Conservation (phyloP, 1,139 yeast species). For the Pichiaceae sp. region DNA sequence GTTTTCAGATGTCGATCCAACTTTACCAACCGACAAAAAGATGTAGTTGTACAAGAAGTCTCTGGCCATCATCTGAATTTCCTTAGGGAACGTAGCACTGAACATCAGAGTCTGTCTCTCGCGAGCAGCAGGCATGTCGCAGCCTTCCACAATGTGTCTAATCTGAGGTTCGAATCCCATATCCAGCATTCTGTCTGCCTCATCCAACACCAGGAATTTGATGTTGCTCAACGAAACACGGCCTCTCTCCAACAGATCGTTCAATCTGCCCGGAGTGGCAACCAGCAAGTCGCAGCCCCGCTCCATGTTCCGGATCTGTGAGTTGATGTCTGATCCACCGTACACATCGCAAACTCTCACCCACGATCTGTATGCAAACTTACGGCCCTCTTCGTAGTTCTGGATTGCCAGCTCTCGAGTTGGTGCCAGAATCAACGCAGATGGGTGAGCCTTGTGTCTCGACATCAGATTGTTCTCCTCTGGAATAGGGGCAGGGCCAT, state of each 20-base stretch:
- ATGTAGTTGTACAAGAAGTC: constrained; percentile 94
- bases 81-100: constrained; percentile 98
- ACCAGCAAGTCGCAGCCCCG: constrained; percentile 93
- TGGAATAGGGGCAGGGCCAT: constrained; percentile 66
- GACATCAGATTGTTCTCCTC: constrained; percentile 50
- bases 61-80: constrained; percentile 93
- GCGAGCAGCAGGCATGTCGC: constrained; percentile 90
- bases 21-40: constrained; percentile 95
- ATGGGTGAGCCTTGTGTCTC: constrained; percentile 80
- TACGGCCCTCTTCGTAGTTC: constrained; percentile 91
- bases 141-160: constrained; percentile 94
- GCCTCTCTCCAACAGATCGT: constrained; percentile 93
- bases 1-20: constrained; percentile 96
- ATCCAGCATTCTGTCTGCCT: constrained; percentile 99
- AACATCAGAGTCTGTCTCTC: constrained; percentile 96
- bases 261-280: constrained; percentile 98
- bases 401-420: constrained; percentile 98
- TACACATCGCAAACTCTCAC: constrained; percentile 93
- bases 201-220: constrained; percentile 91
- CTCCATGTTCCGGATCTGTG: constrained; percentile 82
- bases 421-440: constrained; percentile 93
- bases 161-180: constrained; percentile 99
- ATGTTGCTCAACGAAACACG: constrained; percentile 81
- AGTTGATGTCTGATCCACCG: constrained; percentile 94
- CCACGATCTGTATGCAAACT: constrained; percentile 97